Conservation (phyloP, 176 grass and related monocot genomes). For the Musa troglodytarum region DNA sequence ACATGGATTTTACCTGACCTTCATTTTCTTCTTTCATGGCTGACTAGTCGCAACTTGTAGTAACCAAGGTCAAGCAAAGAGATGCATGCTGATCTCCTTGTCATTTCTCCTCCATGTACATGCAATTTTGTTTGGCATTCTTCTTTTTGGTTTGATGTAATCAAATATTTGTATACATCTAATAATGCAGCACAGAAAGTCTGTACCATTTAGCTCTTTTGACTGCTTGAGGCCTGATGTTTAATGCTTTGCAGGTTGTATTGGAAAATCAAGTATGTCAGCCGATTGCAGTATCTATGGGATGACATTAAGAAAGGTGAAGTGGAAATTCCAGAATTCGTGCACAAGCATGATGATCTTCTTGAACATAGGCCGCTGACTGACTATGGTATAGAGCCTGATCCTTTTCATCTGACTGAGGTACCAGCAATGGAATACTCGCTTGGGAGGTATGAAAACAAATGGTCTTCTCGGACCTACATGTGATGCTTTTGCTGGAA, state of each 20-base stretch:
- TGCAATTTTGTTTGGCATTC: background rate
- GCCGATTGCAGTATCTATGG: constrained; percentile 81
- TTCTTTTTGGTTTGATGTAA: background rate
- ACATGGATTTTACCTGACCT: background rate
- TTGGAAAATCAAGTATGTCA: constrained; percentile 98
- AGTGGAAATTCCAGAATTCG: constrained; percentile 93
- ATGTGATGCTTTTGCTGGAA: constrained; percentile 31
- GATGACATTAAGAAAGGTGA: constrained; percentile 60
- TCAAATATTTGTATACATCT: too few relatives aligned
- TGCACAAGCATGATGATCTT: constrained; percentile 55
- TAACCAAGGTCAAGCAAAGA: background rate
- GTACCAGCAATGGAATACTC: constrained; percentile 55
- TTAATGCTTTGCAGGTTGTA: constrained; percentile 49
- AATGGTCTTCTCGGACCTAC: constrained; percentile 50
- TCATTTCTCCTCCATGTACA: background rate
- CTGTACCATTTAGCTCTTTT: background rate
- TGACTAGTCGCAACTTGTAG: background rate
- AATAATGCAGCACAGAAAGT: too few relatives aligned
- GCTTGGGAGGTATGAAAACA: constrained; percentile 57
- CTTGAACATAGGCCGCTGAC: constrained; percentile 92
- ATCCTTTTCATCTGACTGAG: constrained; percentile 65
- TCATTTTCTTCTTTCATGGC: background rate
- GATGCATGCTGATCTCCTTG: background rate
- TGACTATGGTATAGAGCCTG: constrained; percentile 93
- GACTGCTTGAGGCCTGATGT: background rate